phyloP scores from a whole-genome alignment of 352 stramenopile species.

The Globisporangium megalacanthum region DNA sequence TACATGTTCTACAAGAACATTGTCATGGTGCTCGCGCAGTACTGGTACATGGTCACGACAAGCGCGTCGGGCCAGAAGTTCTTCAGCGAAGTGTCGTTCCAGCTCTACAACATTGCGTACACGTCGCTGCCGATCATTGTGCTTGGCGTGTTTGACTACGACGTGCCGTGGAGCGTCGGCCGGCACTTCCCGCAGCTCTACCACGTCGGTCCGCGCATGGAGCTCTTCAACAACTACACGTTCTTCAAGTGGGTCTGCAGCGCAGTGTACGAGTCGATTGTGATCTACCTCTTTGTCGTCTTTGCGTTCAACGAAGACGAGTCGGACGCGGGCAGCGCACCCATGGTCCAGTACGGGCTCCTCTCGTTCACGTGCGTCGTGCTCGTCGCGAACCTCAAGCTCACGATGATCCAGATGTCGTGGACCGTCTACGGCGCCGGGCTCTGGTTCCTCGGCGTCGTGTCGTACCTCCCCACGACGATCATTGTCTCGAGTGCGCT shows the following conservation, averaged over 20 bases:
- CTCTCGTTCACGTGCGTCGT: slow-evolving; percentile 93
- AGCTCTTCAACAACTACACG: slow-evolving; percentile 78
- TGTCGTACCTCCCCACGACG: slow-evolving; percentile 60
- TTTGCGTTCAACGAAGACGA: slow-evolving; percentile 70
- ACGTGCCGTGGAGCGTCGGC: slow-evolving; percentile 61
- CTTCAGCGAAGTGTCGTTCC: slow-evolving; percentile 71
- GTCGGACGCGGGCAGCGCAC: slow-evolving; percentile 79
- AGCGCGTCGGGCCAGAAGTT: slow-evolving; percentile 88
- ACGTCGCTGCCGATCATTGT: slow-evolving; percentile 82
- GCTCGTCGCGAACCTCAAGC: slow-evolving; percentile 92
- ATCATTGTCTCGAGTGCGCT: slow-evolving; percentile 62
- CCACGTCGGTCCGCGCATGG: slow-evolving; percentile 59
- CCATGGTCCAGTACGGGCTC: slow-evolving; percentile 89
- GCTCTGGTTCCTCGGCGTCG: slow-evolving; percentile 55
- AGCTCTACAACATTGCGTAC: slow-evolving; percentile 93
- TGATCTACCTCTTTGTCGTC: slow-evolving; percentile 67
- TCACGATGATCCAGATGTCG: slow-evolving; percentile 74
- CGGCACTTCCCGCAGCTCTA: slow-evolving; percentile 77
- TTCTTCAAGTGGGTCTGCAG: slow-evolving; percentile 86
- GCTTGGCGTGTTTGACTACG: slow-evolving; percentile 74
- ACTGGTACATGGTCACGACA: slow-evolving; percentile 90
- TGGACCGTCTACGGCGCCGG: slow-evolving; percentile 47
- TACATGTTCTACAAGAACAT: slow-evolving; percentile 99
- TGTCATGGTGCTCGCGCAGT: slow-evolving; percentile 84
- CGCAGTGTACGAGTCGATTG: slow-evolving; percentile 57